Conservation (phyloP, 805 yeast species). For the Candida stauntonica region DNA sequence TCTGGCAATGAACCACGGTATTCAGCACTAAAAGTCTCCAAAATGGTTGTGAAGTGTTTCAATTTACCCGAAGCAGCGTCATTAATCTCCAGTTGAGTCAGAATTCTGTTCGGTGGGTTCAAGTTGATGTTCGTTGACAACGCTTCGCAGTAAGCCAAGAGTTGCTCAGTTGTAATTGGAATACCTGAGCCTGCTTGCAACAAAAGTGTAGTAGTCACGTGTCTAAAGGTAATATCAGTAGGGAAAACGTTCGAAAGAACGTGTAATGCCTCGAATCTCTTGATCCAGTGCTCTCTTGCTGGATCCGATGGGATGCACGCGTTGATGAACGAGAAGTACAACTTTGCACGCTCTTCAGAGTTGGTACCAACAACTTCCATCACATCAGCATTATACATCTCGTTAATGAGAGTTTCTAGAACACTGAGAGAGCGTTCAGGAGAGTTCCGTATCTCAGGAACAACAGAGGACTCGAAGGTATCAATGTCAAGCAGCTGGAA, state of each 20-base stretch:
- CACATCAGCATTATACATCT: slow-evolving; percentile 4
- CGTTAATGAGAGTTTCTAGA: slow-evolving; percentile 5
- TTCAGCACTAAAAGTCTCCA: slow-evolving; percentile 12
- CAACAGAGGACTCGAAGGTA: slow-evolving; percentile 1
- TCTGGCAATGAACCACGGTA: slow-evolving; percentile 13
- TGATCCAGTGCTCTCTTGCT: slow-evolving; percentile 14
- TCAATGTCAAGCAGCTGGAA: slow-evolving; percentile 13
- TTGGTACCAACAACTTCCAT: slow-evolving; percentile 1
- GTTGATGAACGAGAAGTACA: slow-evolving; percentile 5
- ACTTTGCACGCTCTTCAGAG: slow-evolving; percentile 1
- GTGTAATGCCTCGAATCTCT: slow-evolving; percentile 13
- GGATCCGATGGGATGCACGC: slow-evolving; percentile 21
- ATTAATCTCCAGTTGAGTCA: slow-evolving; percentile 4
- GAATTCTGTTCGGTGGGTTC: slow-evolving; percentile 9
- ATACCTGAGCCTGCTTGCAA: slow-evolving; percentile 20
- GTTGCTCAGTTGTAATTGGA: slow-evolving; percentile 11
- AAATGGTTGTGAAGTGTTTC: slow-evolving; percentile 8
- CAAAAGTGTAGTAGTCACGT: slow-evolving; percentile 9
- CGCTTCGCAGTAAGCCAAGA: slow-evolving; percentile 3
- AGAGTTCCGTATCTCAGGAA: slow-evolving; percentile 4
- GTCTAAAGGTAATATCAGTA: background rate
- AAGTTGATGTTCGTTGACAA: slow-evolving; percentile 6
- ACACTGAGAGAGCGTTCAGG: slow-evolving; percentile 8
- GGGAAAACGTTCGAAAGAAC: slow-evolving; percentile 15
- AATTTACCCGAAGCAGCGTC: slow-evolving; percentile 4